Base-by-base conservation (phyloP, 805 yeast genomes). In the Lachancea waltii region DNA sequence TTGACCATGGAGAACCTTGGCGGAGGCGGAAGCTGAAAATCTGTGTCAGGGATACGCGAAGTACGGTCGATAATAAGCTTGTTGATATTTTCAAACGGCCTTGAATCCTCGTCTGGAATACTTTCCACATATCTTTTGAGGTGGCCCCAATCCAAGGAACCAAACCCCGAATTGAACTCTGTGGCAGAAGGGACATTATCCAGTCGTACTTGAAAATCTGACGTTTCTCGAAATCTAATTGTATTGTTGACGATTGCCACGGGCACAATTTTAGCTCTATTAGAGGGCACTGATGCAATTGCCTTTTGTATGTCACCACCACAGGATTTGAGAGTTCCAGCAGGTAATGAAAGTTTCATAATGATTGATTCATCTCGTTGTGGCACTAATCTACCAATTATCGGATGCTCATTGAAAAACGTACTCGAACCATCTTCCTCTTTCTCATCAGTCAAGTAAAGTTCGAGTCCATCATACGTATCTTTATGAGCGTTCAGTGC, bases 161-260 rank as follows among this genome's bases (percentile, higher is more conserved):
- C 50, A 38, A 54, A 50, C 25, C 61, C 51, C 4, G 48, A 38
- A 28, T 50, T 49, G 40, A 53, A 60, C 37, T 57, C 65, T 6
- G 58, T 45, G 1, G 73, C 68, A 44, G 78, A 73, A 2, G 64
- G 56, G 10, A 81, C 79, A 48, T 74, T 70, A 35, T 70, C 72
- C 9, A 86, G 73, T 22, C 74, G 65, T 46, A 75, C 72, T 57
- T 92, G 97, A 58, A 86, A 90, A 60, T 89, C 97, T 0, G 90
- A 79, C 70, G 87, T 75, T 46, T 84, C 85, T 48, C 95, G 73
- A 58, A 90, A 90, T 45, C 82, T 72, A 52, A 78, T 80, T 13
- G 80, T 81, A 41, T 76, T 72, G 49, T 77, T 76, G 14, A 86
- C 67, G 14, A 85, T 71, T 0, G 81, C 87, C 4, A 74, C 70